phyloP scores from a whole-genome alignment of 108 stramenopile genomes.

The Nitzschia sp. region DNA sequence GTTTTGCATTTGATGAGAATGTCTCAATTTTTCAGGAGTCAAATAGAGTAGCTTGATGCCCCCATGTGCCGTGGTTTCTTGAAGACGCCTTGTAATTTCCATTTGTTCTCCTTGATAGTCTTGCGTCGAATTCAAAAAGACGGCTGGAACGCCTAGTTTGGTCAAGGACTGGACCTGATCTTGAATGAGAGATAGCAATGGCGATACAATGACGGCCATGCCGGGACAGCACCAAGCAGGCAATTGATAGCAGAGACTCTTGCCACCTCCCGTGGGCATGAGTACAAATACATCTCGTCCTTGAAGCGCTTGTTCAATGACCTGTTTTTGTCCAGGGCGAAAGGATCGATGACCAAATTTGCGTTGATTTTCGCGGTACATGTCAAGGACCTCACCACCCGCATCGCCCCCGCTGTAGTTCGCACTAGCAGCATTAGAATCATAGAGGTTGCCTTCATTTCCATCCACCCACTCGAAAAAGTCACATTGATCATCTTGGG shows the following conservation, averaged over 20 bases:
- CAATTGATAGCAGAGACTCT: conserved; percentile 93
- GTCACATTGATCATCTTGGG: conserved; percentile 69
- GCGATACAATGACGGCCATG: conserved; percentile 93
- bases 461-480: conserved; percentile 93
- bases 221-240: conserved; percentile 96
- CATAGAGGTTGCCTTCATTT: conserved; percentile 41
- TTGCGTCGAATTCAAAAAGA: conserved; percentile 80
- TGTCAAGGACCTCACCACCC: conserved; percentile 47
- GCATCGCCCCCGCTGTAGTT: conserved; percentile 14
- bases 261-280: conserved; percentile 98
- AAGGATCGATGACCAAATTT: conserved; percentile 89
- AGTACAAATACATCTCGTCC: conserved; percentile 96
- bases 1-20: conserved; percentile 71
- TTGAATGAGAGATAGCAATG: conserved; percentile 95
- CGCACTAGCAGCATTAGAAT: no score
- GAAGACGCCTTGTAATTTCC: conserved; percentile 60
- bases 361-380: conserved; percentile 65
- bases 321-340: conserved; percentile 89
- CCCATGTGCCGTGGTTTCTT: conserved; percentile 64
- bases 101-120: conserved; percentile 79
- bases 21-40: conserved; percentile 95
- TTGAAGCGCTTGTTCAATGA: conserved; percentile 88
- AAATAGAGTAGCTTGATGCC: conserved; percentile 97
- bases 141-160: conserved; percentile 83
- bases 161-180: conserved; percentile 94